phyloP scores from a whole-genome alignment of 2,329 filamentous ascomycete genomes.

The Emergomyces africanus region DNA sequence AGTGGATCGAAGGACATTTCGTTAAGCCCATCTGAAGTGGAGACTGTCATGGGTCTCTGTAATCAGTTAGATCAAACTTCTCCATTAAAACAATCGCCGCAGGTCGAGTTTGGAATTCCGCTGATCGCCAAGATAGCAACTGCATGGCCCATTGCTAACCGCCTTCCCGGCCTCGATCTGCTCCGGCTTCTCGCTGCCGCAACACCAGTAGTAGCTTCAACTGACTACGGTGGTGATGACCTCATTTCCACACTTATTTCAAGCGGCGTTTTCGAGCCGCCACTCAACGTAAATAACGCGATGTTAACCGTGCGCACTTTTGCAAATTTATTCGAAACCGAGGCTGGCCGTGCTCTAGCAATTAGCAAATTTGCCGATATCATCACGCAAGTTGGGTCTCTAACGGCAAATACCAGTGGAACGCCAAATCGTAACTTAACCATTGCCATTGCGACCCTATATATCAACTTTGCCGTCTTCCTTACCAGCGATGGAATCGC shows the following conservation, averaged over 20 bases:
- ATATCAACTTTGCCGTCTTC: conserved; percentile 74
- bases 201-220: conserved; percentile 51
- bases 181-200: conserved; percentile 68
- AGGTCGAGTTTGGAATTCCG: conserved; percentile 43
- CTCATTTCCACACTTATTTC: conserved; percentile 49
- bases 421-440: conserved; percentile 62
- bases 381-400: conserved; percentile 47
- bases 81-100: conserved; percentile 32
- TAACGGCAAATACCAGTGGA: conserved; percentile 40
- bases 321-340: conserved; percentile 69
- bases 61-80: conserved; percentile 45
- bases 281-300: conserved; percentile 61
- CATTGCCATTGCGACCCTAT: conserved; percentile 67
- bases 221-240: conserved; percentile 41
- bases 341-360: conserved; percentile 54
- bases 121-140: conserved; percentile 61
- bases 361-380: conserved; percentile 48
- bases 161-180: conserved; percentile 74
- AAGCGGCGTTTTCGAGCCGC: conserved; percentile 46
- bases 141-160: conserved; percentile 65
- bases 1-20: conserved; percentile 60
- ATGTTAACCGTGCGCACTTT: conserved; percentile 79
- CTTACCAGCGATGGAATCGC: conserved; percentile 38
- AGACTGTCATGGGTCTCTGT: conserved; percentile 48
- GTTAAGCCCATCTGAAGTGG: conserved; percentile 59